Conservation (phyloP, 805 yeast genomes). For the Saccharomycopsis babjevae region DNA sequence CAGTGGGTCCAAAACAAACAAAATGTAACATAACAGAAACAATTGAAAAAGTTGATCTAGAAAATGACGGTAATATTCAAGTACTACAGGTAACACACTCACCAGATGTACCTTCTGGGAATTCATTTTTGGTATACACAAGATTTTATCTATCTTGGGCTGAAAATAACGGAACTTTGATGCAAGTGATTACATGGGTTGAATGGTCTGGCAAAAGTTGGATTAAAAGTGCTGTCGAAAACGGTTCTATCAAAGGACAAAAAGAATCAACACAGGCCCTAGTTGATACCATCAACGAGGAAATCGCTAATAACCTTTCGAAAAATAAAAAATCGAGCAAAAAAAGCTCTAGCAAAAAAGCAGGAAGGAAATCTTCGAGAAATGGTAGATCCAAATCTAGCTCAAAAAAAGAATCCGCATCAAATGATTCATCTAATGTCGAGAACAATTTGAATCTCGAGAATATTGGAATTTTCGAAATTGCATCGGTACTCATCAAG, state of each 20-base stretch:
- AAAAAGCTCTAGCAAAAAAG: not conserved
- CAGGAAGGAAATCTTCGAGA: not conserved
- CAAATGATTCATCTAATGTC: not conserved
- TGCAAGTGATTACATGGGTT: conserved; percentile 44
- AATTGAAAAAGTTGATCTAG: conserved; percentile 31
- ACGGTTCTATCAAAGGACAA: conserved; percentile 65
- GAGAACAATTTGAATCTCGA: not conserved
- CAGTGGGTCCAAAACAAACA: conserved; percentile 74
- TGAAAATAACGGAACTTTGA: conserved; percentile 39
- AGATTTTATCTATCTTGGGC: conserved; percentile 55
- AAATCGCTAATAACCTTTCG: conserved; percentile 2
- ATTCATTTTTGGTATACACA: conserved; percentile 53
- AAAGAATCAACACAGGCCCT: conserved; percentile 43
- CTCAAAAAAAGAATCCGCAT: not conserved
- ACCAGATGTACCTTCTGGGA: conserved; percentile 81
- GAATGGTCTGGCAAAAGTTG: conserved; percentile 72
- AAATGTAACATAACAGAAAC: conserved; percentile 53
- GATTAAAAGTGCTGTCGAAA: conserved; percentile 69
- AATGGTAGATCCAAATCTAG: not conserved
- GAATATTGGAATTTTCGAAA: not conserved
- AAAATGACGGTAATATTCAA: conserved; percentile 30
- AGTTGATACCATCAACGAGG: conserved; percentile 34
- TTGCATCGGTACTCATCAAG: not conserved
- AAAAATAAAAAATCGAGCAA: not conserved
- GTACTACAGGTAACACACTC: conserved; percentile 52